Evolutionary conservation across 1,284 basidiomycete genomes (phyloP), one percentile per base, ranked within the genome.

Genomic region (Ganoderma sinense): DNA sequence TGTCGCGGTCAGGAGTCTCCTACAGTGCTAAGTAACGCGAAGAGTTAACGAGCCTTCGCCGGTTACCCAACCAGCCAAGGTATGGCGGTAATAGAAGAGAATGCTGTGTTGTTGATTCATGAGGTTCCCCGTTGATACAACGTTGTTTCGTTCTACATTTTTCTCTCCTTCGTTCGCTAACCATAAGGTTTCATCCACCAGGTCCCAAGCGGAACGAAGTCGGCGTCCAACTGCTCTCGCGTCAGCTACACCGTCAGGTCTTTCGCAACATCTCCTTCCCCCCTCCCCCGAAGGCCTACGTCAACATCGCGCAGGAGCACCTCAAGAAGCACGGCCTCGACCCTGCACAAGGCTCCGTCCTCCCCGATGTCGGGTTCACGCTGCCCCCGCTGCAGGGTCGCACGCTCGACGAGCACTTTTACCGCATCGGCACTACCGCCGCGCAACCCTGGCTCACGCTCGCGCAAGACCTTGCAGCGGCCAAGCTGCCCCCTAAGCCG

Each of bases 141-240:
- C n/a, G n/a, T n/a, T n/a, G n/a, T n/a, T n/a, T n/a, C n/a, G n/a
- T n/a, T n/a, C n/a, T n/a, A n/a, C n/a, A n/a, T n/a, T n/a, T n/a
- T n/a, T n/a, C 11, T 13, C 23, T 14, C 11, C 4, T 48, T 11
- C 20, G 20, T 63, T 36, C 43, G 20, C 20, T 48, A 20, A 29
- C 7, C 10, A 7, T 26, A 33, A 10, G 0, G 2, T 39, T 5
- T 14, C 31, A 10, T 20, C 1, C 26, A 0, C 18, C 43, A 65
- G 69, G 59, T 8, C 88, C 85, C 65, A 89, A 91, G 78, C 89
- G 95, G 65, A 98, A 98, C 77, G 89, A 94, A 73, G 87, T 97
- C 41, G 97, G 97, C 23, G 97, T 99, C 2, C 97, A 99, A 79
- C 88, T 99, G 63, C 89, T 99, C 40, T 95, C 96, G 3, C 87